These are phyloP conservation scores for Amanita pseudoporphyria DNA, from an alignment of 768 basidiomycete genomes.

Conservation along the genomic window DNA sequence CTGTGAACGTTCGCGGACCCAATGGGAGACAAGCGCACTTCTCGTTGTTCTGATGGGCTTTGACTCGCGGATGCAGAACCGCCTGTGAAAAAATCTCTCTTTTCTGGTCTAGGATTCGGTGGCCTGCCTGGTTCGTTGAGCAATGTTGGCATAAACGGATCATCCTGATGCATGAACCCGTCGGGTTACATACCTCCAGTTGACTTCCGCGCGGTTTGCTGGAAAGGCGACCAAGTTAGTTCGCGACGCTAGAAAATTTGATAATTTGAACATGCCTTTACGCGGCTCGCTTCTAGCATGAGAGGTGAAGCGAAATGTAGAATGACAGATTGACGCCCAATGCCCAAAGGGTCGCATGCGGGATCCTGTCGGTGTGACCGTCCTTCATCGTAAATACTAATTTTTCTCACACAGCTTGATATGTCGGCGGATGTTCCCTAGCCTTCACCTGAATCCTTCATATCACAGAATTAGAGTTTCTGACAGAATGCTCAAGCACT, in stretches of 20 bases:
- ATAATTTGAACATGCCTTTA: slow-evolving; percentile 1
- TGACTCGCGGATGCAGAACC: background rate
- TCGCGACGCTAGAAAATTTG: background rate
- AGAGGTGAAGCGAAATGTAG: background rate
- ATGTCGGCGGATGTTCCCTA: too few species aligned
- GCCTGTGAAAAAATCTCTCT: background rate
- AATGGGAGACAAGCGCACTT: background rate
- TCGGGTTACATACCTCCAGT: background rate
- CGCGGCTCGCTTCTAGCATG: background rate
- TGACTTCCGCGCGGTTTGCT: slow-evolving; percentile 5
- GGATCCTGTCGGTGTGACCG: too few species aligned
- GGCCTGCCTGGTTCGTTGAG: background rate
- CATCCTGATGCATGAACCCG: background rate
- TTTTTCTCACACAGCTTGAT: too few species aligned
- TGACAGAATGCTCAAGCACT: too few species aligned
- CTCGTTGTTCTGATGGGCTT: background rate
- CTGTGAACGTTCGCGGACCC: background rate
- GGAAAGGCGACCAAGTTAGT: background rate
- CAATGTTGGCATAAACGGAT: background rate
- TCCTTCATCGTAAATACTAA: too few species aligned
- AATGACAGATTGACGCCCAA: background rate
- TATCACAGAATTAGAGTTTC: too few species aligned
- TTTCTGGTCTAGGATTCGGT: background rate
- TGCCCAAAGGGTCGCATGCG: background rate
- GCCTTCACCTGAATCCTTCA: too few species aligned